Conservation (phyloP, 371 early-diverging fungal genomes). For the Mycotypha africana region DNA sequence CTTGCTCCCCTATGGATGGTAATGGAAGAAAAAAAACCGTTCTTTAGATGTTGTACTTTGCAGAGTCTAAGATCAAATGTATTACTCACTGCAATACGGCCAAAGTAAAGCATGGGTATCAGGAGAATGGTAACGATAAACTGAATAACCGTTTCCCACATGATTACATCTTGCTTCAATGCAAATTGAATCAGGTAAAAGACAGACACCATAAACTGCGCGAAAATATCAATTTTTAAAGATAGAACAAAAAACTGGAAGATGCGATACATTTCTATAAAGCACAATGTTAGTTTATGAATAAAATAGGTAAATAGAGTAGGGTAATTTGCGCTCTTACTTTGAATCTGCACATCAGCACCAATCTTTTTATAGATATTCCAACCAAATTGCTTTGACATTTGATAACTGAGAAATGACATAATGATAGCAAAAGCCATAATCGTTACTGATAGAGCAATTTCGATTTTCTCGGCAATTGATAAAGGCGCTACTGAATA, state of each 20-base stretch:
- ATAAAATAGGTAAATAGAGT: not conserved
- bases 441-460: conserved; percentile 30
- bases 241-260: conserved; percentile 46
- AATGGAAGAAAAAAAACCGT: not conserved
- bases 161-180: conserved; percentile 9
- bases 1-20: conserved; percentile 20
- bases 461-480: conserved; percentile 37
- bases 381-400: conserved; percentile 37
- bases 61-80: not conserved
- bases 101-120: conserved; percentile 40
- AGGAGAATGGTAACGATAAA: conserved; percentile 33
- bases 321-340: conserved; percentile 5
- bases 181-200: conserved; percentile 43
- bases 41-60: not conserved
- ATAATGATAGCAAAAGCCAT: conserved; percentile 23
- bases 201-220: conserved; percentile 36
- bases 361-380: conserved; percentile 36
- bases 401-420: conserved; percentile 26
- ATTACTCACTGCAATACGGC: conserved; percentile 25
- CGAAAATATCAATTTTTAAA: conserved; percentile 43
- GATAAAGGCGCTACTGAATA: conserved; percentile 17
- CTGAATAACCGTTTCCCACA: conserved; percentile 29
- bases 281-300: not conserved
- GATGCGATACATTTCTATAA: conserved; percentile 38
- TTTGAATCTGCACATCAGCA: conserved; percentile 26